Base-by-base conservation (phyloP, 495 filamentous ascomycete genomes). In the Hypoxylon crocopeplum region DNA sequence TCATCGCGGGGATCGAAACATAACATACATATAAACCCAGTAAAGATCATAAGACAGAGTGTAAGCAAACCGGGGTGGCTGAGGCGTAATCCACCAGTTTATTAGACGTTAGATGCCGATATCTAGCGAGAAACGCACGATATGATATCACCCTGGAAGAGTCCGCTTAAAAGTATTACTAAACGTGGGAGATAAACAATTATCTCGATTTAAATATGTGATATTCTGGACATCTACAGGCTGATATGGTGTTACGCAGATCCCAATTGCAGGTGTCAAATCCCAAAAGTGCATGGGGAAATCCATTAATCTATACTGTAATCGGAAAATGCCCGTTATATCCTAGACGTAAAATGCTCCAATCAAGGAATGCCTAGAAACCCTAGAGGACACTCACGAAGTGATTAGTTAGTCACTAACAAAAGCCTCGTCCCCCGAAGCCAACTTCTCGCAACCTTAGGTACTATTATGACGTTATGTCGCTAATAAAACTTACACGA, bases 21-120 rank as follows among this genome's bases (percentile, higher is more conserved):
- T 24, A 32, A 16, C 6, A 25, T 13, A 7, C 7, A 22, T 38
- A 29, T 11, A 36, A 1, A 10, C 10, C 13, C 15, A 4, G 22
- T 25, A n/a, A 11, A 29, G 15, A 8, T 5, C 5, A 4, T 11
- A 11, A 7, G 15, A 12, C 11, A n/a, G 5, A 29, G 29, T 27
- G 22, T 27, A 36, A 54, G 39, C 38, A 10, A 10, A 6, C 36
- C 7, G 19, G 45, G 38, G 29, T 49, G 38, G 33, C 37, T 22
- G 12, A 50, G 16, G 27, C 11, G 21, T 12, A 46, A 37, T 50
- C 45, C 27, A 57, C 33, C 41, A 5, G 29, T 44, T 39, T n/a
- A n/a, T n/a, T n/a, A n/a, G n/a, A n/a, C n/a, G n/a, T n/a, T n/a
- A n/a, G n/a, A n/a, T n/a, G n/a, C n/a, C n/a, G n/a, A n/a, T n/a